These are phyloP conservation scores for Phytophthora fragariaefolia DNA, from an alignment of 352 stramenopile species.

Conservation along the genomic window DNA sequence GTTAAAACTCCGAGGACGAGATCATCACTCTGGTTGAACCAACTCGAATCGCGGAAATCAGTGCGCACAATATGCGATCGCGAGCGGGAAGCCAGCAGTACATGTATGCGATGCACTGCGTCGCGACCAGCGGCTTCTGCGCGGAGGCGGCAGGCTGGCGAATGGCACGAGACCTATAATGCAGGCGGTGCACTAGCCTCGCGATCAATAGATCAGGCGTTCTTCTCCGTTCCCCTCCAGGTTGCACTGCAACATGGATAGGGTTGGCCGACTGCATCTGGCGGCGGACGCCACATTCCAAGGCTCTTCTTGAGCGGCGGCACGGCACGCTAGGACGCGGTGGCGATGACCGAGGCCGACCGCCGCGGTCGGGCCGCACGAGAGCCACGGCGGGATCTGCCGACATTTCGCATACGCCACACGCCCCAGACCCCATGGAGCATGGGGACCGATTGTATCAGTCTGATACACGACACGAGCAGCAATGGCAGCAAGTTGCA, in stretches of 20 bases:
- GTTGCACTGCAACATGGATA: constrained; percentile 7
- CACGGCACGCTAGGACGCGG: no score
- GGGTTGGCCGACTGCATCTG: not conserved
- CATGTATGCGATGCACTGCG: not conserved
- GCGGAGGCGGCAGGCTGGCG: not conserved
- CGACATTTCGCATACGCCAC: not conserved
- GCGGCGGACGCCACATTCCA: no score
- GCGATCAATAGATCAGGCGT: not conserved
- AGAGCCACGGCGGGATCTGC: not conserved
- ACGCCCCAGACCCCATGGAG: no score
- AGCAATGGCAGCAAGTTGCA: not conserved
- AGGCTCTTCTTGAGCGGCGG: no score
- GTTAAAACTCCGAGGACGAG: constrained; percentile 22
- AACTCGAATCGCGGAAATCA: constrained; percentile 22
- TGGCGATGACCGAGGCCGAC: not conserved
- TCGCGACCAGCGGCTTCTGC: not conserved
- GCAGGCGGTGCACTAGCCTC: not conserved
- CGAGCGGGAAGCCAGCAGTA: not conserved
- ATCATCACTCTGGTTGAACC: constrained; percentile 48
- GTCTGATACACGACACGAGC: no score
- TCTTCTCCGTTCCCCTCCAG: not conserved
- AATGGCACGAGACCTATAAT: not conserved
- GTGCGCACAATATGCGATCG: constrained; percentile 19
- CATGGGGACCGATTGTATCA: no score
- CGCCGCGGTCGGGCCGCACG: not conserved